Base-by-base conservation (phyloP, 2,329 filamentous ascomycete species). In the Lojkania enalia region DNA sequence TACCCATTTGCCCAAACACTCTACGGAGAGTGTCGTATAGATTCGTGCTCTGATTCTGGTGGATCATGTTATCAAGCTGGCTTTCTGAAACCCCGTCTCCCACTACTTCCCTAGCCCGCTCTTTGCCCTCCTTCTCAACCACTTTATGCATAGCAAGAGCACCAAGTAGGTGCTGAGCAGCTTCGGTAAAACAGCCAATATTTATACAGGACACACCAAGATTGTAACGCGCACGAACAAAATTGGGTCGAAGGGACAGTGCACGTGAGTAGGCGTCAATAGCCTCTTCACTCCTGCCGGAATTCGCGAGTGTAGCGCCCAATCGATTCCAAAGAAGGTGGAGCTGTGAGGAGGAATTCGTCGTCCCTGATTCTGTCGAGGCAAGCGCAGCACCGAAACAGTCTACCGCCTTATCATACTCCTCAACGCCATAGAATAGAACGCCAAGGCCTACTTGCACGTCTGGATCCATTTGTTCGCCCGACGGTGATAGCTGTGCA, bases 391-490 rank as follows among this genome's bases (percentile, higher is more conserved):
- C 86, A 44, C 87, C 88, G 81, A 99, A 99, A 77, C 95, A 99
- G 76, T 99, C 94, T 27, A 99, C 92, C 0, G 94, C 94, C 75
- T 99, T 99, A 67, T 94, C 89, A 75, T 96, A 97, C 66, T 97
- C 92, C 72, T 99, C 94, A 20, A 89, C 90, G 39, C 92, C 94
- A 73, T 99, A 99, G 76, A 99, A 97, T 13, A 99, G 81, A 3
- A 99, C 94, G 25, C 95, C 95, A 1, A 99, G 80, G 1, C 94
- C 94, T 46, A 99, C 94, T 72, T 99, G 95, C 5, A 99, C 94
- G 67, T 99, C 94, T 0, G 94, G 94, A 64, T 99, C 95, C 88
- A 99, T 97, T 63, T 94, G 89, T 63, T 90, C 89, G 49, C 92
- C 94, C 37, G 89, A 86, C 0, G 94, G 94, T 20, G 89, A 94